These are phyloP conservation scores for Aspergillus bridgeri DNA, from an alignment of 495 filamentous ascomycete genomes.

Conservation along the genomic window DNA sequence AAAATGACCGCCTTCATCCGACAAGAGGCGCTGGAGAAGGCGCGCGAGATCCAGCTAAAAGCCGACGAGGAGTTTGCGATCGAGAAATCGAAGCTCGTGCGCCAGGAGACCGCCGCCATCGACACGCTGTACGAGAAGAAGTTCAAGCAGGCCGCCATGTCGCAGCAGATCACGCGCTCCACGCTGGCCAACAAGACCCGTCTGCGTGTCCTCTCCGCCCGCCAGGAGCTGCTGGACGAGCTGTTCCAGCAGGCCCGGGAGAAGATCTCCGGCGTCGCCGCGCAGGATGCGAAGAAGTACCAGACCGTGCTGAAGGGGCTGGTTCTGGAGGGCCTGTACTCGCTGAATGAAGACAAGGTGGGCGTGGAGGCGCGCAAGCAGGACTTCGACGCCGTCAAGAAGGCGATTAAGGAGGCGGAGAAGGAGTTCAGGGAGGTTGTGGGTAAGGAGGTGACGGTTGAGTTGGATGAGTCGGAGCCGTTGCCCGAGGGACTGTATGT, in stretches of 20 bases:
- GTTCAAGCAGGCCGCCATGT: constrained; percentile 94
- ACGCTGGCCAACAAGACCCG: constrained; percentile 94
- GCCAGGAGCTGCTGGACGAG: constrained; percentile 88
- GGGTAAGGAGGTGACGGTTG: constrained; percentile 58
- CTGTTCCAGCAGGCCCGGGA: constrained; percentile 77
- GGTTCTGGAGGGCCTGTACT: constrained; percentile 87
- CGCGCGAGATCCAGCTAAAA: constrained; percentile 92
- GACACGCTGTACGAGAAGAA: constrained; percentile 93
- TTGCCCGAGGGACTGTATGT: constrained; percentile 84
- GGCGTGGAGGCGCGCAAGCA: constrained; percentile 70
- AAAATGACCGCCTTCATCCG: constrained; percentile 99
- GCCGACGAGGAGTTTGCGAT: constrained; percentile 98
- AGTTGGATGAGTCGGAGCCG: constrained; percentile 74
- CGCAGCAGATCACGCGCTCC: constrained; percentile 93
- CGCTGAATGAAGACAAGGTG: constrained; percentile 74
- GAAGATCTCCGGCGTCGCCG: constrained; percentile 58
- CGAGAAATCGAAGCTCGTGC: constrained; percentile 97
- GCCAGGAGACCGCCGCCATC: constrained; percentile 87
- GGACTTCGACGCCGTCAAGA: constrained; percentile 68
- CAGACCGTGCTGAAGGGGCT: constrained; percentile 69
- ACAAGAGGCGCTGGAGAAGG: constrained; percentile 96
- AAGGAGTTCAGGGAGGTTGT: constrained; percentile 76
- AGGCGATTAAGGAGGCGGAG: constrained; percentile 69
- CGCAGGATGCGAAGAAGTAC: constrained; percentile 69
- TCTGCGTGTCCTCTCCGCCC: constrained; percentile 75